Evolutionary conservation across 129 eudicot genomes (phyloP), one percentile per base, ranked within the genome.

Genomic region (Sambucus nigra): DNA sequence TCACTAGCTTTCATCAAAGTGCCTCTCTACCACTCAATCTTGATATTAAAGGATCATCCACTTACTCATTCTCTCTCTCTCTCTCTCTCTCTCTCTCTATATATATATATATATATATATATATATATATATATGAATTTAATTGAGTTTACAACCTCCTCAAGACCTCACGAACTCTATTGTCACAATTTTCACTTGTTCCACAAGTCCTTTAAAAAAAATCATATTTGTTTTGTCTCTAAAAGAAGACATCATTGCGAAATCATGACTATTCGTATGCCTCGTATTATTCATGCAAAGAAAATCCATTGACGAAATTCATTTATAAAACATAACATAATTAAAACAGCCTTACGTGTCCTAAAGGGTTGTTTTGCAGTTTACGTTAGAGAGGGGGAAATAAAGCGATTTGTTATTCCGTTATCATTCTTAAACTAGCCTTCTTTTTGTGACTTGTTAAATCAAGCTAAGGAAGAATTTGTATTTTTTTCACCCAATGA

Each of bases 401-500:
- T 31, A 63, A 76, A 62, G 55, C 24, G 74, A 8, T 67, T 54
- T 62, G 71, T 71, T 15, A 63, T 71, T 8, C 74, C 74, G 2
- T 10, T 70, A 38, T 69, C 81, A 9, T 76, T 47, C 31, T 51
- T 70, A 21, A 76, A 64, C 66, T 47, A 70, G 8, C 70, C 65
- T 55, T 57, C 52, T 1, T 76, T 70, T 32, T 73, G 55, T 19
- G 65, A 70, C 9, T 35, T 70, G 59, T 52, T 69, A 7, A 20
- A 42, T 5, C 65, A 20, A 49, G 76, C 77, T 28, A 73, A 76
- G 17, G 69, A 23, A 12, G 79, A 77, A 40, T 76, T 70, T 18
- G 77, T 74, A 7, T n/a, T 76, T 59, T 33, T 10, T 59, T 29
- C 81, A 70, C 61, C 82, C 71, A 2, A 70, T 70, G 73, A 77